These are phyloP conservation scores for Bruguiera sexangula DNA, from an alignment of 345 rosid genomes.

Conservation along the genomic window DNA sequence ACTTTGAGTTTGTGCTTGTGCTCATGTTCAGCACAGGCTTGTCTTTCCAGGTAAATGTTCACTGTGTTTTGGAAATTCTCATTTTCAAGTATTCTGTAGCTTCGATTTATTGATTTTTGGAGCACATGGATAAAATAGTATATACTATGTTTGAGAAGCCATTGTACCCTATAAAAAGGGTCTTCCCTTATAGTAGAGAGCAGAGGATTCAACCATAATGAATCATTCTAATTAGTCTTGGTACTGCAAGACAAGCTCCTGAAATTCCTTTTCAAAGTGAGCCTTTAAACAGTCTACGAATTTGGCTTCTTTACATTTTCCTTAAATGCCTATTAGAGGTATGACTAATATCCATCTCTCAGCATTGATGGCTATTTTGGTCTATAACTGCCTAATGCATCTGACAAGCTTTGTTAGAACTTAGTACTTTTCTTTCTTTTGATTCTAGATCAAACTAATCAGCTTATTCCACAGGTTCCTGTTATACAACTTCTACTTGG, in stretches of 20 bases:
- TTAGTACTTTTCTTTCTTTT: neutral
- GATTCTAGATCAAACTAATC: neutral
- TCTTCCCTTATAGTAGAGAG: too few species aligned
- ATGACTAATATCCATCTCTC: too few species aligned
- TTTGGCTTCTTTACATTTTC: neutral
- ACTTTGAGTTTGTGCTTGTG: conserved; percentile 92
- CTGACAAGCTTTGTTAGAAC: neutral
- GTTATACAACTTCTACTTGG: conserved; percentile 92
- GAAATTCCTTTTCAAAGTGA: neutral
- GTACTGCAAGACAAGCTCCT: neutral
- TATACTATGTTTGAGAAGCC: neutral
- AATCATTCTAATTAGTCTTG: neutral
- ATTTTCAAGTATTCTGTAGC: too few species aligned
- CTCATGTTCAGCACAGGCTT: conserved; percentile 99
- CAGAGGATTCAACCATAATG: too few species aligned
- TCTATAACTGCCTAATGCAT: too few species aligned
- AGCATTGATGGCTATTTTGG: too few species aligned
- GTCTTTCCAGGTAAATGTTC: conserved; percentile 77
- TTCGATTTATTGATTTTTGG: neutral
- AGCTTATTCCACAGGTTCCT: conserved; percentile 60
- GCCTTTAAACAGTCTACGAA: neutral
- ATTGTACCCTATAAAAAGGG: neutral
- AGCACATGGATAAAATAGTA: neutral
- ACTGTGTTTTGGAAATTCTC: neutral
- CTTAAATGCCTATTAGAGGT: neutral